Evolutionary conservation across 2,329 filamentous ascomycete genomes (phyloP).

Genomic region (Pyricularia sp.): DNA sequence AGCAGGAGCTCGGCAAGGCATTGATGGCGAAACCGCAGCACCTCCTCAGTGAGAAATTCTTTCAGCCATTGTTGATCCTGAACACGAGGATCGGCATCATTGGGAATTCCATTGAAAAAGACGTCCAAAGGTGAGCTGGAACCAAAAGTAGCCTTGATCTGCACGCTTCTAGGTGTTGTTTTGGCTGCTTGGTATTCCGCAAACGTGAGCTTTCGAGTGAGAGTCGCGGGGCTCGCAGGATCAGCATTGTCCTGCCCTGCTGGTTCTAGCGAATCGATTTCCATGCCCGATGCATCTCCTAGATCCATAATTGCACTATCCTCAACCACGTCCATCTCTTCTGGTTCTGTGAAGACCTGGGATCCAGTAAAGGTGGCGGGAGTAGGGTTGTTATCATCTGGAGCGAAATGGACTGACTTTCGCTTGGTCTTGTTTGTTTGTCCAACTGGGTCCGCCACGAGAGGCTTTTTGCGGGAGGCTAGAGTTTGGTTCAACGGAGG

Average conservation of each 20-base stretch:
- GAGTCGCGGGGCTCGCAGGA: not conserved
- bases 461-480: not conserved
- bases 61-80: slow-evolving; percentile 12
- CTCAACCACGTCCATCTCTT: not conserved
- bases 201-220: slow-evolving; percentile 5
- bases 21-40: slow-evolving; percentile 18
- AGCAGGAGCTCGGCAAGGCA: slow-evolving; percentile 18
- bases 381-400: not conserved
- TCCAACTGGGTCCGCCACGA: not conserved
- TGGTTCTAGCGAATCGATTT: not conserved
- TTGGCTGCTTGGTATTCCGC: not conserved
- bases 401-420: slow-evolving; percentile 27
- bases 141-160: slow-evolving; percentile 8
- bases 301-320: not conserved
- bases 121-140: slow-evolving; percentile 11
- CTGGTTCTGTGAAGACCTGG: not conserved
- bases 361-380: not conserved
- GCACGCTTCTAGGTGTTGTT: not conserved
- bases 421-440: slow-evolving; percentile 9
- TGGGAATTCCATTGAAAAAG: slow-evolving; percentile 16
- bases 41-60: slow-evolving; percentile 14
- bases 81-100: not conserved
- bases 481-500: not conserved
- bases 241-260: not conserved
- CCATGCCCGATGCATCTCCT: not conserved